Base-by-base conservation (phyloP, 306 rosid species). In the Trifolium fragiferum region DNA sequence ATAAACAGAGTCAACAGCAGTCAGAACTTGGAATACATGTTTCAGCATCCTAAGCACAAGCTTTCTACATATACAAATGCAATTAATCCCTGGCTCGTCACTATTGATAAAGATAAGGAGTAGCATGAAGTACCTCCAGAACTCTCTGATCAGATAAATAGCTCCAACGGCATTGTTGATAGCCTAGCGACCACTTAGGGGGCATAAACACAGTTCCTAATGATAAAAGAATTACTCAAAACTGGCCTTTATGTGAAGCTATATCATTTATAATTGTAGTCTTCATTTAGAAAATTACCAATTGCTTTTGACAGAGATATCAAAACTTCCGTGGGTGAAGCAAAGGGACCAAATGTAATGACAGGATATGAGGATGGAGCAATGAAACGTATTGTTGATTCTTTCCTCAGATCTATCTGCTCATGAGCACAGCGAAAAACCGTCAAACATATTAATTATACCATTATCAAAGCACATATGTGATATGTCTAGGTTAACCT, bases 131-230 rank as follows among this genome's bases (percentile, higher is more conserved):
- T 85, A 88, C 98, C 92, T 93, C 91, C 72, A 81, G 81, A 77
- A 93, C 98, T 82, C 88, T 85, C 81, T 80, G 80, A 41, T 86
- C 97, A 81, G 96, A 82, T 33, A 81, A 67, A 43, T 93, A 89
- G 82, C 98, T 91, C 86, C 89, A 93, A 71, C 93, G 97, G 69
- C 98, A 88, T 82, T 93, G 98, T 13, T 91, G 98, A 85, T 93
- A 93, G 79, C 97, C 98, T 73, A 93, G 76, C 68, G 98, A 80
- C 97, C 98, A 93, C 80, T 91, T 93, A 70, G 97, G 96, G 40
- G 98, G 98, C 96, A 93, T 88, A 78, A 88, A 90, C 32, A 86
- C 81, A 54, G 96, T 86, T 53, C 97, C 98, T 93, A 76, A 32
- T 27, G 77, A 66, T 25, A 60, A 57, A 55, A 61, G 44, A 51